Base-by-base conservation (phyloP, 495 filamentous ascomycete species). In the Hypoxylon crocopeplum region DNA sequence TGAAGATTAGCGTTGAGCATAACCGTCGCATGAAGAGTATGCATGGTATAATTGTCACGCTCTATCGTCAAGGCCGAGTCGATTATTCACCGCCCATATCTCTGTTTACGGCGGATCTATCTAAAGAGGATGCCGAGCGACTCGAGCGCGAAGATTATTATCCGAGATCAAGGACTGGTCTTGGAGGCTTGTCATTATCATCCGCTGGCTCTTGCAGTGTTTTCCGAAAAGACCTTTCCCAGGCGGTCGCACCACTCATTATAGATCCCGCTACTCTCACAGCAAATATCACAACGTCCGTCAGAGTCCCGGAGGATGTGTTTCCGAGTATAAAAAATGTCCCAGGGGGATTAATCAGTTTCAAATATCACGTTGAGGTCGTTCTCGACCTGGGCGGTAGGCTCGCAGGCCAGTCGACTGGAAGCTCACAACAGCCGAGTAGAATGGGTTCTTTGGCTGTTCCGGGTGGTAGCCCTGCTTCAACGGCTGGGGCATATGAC, bases 271-370 rank as follows among this genome's bases (percentile, higher is more conserved):
- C 71, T 12, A 90, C 84, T n/a, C 80, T 97, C 51, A 87, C 84
- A 13, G 82, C 90, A 0, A 84, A 85, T 44, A 81, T 98, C 41
- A 92, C 85, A 17, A 87, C 91, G 2, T 89, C 87, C 13, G 84
- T 98, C 2, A 84, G 91, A 45, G 85, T 97, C 17, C 94, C 94
- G 0, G 91, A 93, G 57, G 92, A 97, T 59, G 85, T 86, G 0
- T 98, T 98, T 63, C 93, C 94, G 2, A 96, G 93, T 5, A 97
- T 98, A 55, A 87, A 84, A 10, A 86, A 84, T 49, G 91, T 96
- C 3, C 94, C 94, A 0, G 91, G 93, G 16, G 85, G 86, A 19
- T 92, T 97, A 82, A 95, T 98, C 56, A 90, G 86, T 57, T 98
- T 98, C 74, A 89, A 87, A 61, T 98, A 98, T 68, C 90, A 89